These are phyloP conservation scores for Xylariaceae sp. DNA, from an alignment of 2,329 filamentous ascomycete genomes.

Conservation along the genomic window DNA sequence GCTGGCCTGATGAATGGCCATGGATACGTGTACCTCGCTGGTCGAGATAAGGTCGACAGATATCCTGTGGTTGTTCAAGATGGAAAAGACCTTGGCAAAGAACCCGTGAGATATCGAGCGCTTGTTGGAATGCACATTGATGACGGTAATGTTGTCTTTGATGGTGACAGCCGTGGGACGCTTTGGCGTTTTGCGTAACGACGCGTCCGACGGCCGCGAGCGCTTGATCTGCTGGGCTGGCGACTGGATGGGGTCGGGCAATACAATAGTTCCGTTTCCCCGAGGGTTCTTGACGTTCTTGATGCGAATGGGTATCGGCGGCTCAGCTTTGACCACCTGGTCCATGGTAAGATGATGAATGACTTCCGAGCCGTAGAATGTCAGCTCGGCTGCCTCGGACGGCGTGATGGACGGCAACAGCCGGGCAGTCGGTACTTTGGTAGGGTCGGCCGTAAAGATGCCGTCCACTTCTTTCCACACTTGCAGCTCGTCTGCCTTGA, in stretches of 20 bases:
- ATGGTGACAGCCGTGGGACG: conserved; percentile 88
- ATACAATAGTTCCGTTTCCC: conserved; percentile 72
- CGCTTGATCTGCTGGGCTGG: conserved; percentile 54
- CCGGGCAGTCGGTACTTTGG: conserved; percentile 87
- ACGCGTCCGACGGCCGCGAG: conserved; percentile 41
- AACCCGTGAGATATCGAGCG: conserved; percentile 94
- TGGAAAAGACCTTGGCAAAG: conserved; percentile 87
- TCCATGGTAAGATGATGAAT: conserved; percentile 99
- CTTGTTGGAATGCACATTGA: conserved; percentile 98
- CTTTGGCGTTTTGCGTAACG: conserved; percentile 57
- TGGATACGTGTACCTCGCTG: conserved; percentile 93
- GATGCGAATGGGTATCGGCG: conserved; percentile 78
- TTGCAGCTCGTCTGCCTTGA: conserved; percentile 83
- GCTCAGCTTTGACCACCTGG: conserved; percentile 76
- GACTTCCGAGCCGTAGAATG: conserved; percentile 90
- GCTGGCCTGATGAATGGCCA: conserved; percentile 85
- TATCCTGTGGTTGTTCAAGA: conserved; percentile 78
- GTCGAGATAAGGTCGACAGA: conserved; percentile 96
- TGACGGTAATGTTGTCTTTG: conserved; percentile 93
- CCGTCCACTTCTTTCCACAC: conserved; percentile 99
- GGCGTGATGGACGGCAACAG: conserved; percentile 87
- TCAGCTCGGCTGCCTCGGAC: conserved; percentile 90
- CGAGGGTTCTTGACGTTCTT: conserved; percentile 88
- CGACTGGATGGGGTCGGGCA: conserved; percentile 62
- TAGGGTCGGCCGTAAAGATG: conserved; percentile 76